phyloP scores from a whole-genome alignment of 306 rosid genomes.

The Inga oerstediana region DNA sequence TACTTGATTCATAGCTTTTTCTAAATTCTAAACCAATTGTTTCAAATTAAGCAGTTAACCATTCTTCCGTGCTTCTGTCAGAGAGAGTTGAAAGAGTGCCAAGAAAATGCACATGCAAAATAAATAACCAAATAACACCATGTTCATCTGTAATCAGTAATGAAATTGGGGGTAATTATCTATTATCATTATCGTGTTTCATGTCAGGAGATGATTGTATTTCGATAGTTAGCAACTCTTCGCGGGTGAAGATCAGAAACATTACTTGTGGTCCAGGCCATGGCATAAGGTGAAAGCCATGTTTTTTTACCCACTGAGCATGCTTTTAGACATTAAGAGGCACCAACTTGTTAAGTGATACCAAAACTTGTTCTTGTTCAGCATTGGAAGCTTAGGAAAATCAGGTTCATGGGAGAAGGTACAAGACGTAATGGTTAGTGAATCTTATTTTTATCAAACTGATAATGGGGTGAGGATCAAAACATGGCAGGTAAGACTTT shows the following conservation, averaged over 20 bases:
- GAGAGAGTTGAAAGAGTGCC: neutral
- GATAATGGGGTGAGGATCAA: conserved; percentile 88
- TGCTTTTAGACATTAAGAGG: neutral
- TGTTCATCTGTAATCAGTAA: neutral
- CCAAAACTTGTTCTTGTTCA: conserved; percentile 42
- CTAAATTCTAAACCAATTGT: neutral
- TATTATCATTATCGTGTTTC: neutral
- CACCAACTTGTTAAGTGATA: conserved; percentile 21
- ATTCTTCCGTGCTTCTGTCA: neutral
- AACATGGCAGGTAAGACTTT: conserved; percentile 73
- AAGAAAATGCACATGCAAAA: neutral
- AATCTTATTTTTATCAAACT: conserved; percentile 67
- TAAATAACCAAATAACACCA: neutral
- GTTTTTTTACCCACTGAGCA: neutral
- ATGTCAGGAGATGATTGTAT: conserved; percentile 90
- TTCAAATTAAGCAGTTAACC: neutral
- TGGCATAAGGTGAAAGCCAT: conserved; percentile 77
- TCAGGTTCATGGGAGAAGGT: conserved; percentile 63
- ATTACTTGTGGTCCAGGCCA: conserved; percentile 92
- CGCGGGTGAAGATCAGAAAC: conserved; percentile 60
- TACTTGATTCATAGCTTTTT: neutral
- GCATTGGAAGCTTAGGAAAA: conserved; percentile 98
- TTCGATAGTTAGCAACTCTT: conserved; percentile 84
- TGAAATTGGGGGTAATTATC: neutral
- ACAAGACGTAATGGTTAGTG: conserved; percentile 58